Base-by-base conservation (phyloP, 1,139 yeast species). In the Zygosaccharomyces sapae region DNA sequence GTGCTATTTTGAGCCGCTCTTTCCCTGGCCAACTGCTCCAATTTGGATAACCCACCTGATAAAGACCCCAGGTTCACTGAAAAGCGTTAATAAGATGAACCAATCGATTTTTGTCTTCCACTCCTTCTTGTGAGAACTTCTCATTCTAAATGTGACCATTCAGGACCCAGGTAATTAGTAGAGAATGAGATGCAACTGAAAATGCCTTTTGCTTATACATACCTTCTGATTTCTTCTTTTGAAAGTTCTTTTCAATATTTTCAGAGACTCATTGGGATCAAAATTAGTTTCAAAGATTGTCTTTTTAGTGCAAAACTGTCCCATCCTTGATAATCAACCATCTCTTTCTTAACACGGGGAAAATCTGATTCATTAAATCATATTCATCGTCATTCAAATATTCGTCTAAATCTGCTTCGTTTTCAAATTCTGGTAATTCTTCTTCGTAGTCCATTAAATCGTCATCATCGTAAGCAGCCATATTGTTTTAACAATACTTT, bases 321-420 rank as follows among this genome's bases (percentile, higher is more conserved):
- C 63, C 67, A 63, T 12, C 67, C 67, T 34, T 52, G 55, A 42
- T 61, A 62, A 3, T 61, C 60, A 3, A 44, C 46, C 53, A 65
- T 48, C 35, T 51, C 57, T 22, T 55, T 49, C 40, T 54, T 57
- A 4, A 58, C 58, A 5, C 46, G 5, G 67, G 67, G 37, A 63
- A 55, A 31, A 61, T 39, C 16, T 57, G 54, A 41, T 49, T 57
- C 59, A 65, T 61, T 34, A 65, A 48, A 12, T 62, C 61, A 37
- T 61, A 63, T 44, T 65, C 68, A 40, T 65, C 67, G 38, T 63
- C 67, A 49, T 63, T 63, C 51, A 65, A 55, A 52, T 65, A 66
- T 43, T 66, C 70, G 43, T 63, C 67, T 31, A 66, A 55, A 39
- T 66, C 70, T 18, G 56, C 62, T 47, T 66, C 70, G 45, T 63